phyloP scores from a whole-genome alignment of 179 eudicot genomes.

The Corrigiola litoralis region DNA sequence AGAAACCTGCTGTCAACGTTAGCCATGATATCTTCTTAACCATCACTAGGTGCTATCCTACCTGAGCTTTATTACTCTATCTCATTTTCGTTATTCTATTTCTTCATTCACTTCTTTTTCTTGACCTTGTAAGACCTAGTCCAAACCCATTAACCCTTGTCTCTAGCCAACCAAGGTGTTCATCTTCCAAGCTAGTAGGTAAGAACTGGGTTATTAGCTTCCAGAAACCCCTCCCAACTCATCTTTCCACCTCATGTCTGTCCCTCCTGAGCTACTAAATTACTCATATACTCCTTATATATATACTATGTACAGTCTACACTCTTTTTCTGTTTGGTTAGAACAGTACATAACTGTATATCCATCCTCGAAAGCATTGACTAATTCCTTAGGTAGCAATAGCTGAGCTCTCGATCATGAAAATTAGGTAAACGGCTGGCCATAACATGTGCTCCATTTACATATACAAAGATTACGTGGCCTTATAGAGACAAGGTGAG shows the following conservation, averaged over 20 bases:
- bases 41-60: constrained; percentile 28
- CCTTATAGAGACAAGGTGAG: too few species aligned
- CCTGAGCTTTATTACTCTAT: constrained; percentile 20
- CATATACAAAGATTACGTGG: too few species aligned
- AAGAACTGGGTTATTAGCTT: not conserved
- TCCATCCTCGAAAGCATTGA: too few species aligned
- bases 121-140: constrained; percentile 38
- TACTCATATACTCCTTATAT: not conserved
- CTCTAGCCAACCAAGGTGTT: not conserved
- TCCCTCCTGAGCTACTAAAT: constrained; percentile 31
- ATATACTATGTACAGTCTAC: too few species aligned
- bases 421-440: too few species aligned
- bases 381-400: too few species aligned
- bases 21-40: not conserved
- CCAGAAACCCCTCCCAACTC: constrained; percentile 18
- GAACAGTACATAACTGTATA: too few species aligned
- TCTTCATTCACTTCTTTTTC: constrained; percentile 22
- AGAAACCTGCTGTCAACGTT: not conserved
- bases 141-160: not conserved
- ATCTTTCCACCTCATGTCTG: constrained; percentile 18
- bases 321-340: too few species aligned
- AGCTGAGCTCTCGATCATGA: too few species aligned
- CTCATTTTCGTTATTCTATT: not conserved
- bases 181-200: not conserved
- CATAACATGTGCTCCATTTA: too few species aligned